These are phyloP conservation scores for Chalaropsis ovoidea DNA, from an alignment of 2,329 filamentous ascomycete species.

Conservation along the genomic window DNA sequence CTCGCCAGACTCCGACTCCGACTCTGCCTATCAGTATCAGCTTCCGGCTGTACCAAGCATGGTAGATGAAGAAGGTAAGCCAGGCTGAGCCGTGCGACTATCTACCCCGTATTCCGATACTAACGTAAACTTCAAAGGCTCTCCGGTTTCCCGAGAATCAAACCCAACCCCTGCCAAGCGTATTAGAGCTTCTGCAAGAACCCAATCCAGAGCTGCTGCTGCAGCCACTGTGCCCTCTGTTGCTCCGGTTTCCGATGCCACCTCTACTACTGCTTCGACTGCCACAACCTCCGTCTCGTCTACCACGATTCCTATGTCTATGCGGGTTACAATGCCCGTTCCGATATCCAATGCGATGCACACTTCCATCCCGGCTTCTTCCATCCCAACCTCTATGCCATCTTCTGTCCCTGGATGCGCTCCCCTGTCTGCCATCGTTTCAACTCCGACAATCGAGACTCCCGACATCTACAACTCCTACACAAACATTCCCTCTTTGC, in stretches of 20 bases:
- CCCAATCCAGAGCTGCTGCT: not conserved
- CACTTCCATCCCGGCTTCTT: not conserved
- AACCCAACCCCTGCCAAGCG: constrained; percentile 23
- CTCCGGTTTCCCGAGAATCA: not conserved
- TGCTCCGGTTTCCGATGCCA: not conserved
- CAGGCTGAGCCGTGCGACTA: not conserved
- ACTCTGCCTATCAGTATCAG: constrained; percentile 16
- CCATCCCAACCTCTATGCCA: not conserved
- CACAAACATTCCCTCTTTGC: not conserved
- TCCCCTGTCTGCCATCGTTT: constrained; percentile 7
- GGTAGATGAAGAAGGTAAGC: constrained; percentile 67
- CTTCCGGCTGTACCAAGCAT: constrained; percentile 27
- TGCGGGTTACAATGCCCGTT: not conserved
- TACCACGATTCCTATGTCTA: not conserved
- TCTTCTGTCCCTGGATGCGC: not conserved
- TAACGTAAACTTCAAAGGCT: not conserved
- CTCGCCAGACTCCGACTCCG: constrained; percentile 16
- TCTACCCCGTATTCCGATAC: not conserved
- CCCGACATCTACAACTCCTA: constrained; percentile 13
- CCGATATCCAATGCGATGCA: not conserved
- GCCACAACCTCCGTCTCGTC: not conserved
- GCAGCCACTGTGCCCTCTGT: not conserved
- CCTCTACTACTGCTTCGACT: not conserved
- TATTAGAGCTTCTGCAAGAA: constrained; percentile 30
- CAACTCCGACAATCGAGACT: constrained; percentile 20